Evolutionary conservation across 2,329 filamentous ascomycete species (phyloP).

Genomic region (Fonsecaea multimorphosa): DNA sequence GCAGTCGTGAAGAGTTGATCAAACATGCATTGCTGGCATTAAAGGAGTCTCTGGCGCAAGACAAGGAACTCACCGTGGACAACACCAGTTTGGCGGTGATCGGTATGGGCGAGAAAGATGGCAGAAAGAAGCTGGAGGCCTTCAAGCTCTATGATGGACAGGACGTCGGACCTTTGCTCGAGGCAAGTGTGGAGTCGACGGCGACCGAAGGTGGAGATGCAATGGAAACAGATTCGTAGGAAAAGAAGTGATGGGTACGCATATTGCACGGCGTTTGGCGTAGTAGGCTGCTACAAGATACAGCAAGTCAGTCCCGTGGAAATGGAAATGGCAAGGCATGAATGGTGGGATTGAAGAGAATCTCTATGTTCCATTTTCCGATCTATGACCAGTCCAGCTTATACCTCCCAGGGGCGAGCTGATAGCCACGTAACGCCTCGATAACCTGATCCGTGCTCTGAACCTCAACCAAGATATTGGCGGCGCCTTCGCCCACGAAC

Average conservation of each 20-base stretch:
- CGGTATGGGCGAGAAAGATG: slow-evolving; percentile 60
- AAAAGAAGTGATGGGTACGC: slow-evolving; percentile 12
- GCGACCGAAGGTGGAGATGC: slow-evolving; percentile 54
- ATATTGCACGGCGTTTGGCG: slow-evolving; percentile 37
- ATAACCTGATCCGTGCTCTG: slow-evolving; percentile 75
- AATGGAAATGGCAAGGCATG: slow-evolving; percentile 22
- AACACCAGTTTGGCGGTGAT: slow-evolving; percentile 93
- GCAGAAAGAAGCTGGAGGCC: slow-evolving; percentile 69
- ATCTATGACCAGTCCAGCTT: slow-evolving; percentile 81
- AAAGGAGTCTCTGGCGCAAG: slow-evolving; percentile 94
- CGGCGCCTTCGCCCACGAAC: slow-evolving; percentile 75
- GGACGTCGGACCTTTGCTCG: slow-evolving; percentile 84
- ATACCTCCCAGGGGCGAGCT: slow-evolving; percentile 74
- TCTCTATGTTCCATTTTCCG: slow-evolving; percentile 45
- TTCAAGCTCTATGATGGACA: slow-evolving; percentile 92
- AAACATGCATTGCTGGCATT: slow-evolving; percentile 87
- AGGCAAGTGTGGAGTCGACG: slow-evolving; percentile 62
- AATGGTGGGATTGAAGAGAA: slow-evolving; percentile 11
- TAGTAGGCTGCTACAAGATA: slow-evolving; percentile 23
- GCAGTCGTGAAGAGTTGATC: slow-evolving; percentile 82
- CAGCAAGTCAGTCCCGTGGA: slow-evolving; percentile 9
- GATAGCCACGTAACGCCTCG: slow-evolving; percentile 72
- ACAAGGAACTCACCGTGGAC: slow-evolving; percentile 95
- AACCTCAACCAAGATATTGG: slow-evolving; percentile 79
- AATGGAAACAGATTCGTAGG: slow-evolving; percentile 63